Conservation (phyloP, 805 yeast genomes). For the Komagataella pseudopastoris region DNA sequence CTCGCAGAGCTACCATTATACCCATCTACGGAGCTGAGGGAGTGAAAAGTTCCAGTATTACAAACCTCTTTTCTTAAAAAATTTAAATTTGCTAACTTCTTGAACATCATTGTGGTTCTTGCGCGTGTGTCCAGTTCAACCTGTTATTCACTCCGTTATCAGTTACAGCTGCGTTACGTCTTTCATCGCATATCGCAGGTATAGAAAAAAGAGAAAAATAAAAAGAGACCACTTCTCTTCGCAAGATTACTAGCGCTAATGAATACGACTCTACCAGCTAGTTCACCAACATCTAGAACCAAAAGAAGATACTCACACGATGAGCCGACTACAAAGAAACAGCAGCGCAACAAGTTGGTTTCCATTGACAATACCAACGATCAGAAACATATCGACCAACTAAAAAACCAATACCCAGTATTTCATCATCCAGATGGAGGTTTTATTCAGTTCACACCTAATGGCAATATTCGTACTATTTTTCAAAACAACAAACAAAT, state of each 20-base stretch:
- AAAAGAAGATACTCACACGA: constrained; percentile 24
- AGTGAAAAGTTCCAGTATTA: background rate
- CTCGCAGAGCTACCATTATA: background rate
- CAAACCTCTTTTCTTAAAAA: background rate
- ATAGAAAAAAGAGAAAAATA: background rate
- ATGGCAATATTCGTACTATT: constrained; percentile 41
- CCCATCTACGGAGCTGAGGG: background rate
- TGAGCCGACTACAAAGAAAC: constrained; percentile 16
- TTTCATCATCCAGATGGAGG: constrained; percentile 54
- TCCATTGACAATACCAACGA: constrained; percentile 1
- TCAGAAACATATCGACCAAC: constrained; percentile 10
- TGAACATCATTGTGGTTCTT: background rate
- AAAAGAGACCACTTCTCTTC: background rate
- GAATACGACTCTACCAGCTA: background rate
- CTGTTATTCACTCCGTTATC: background rate
- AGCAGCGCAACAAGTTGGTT: constrained; percentile 7
- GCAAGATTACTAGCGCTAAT: background rate
- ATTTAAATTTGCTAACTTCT: background rate
- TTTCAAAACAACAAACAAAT: constrained; percentile 27
- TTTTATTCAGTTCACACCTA: constrained; percentile 43
- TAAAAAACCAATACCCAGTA: constrained; percentile 35
- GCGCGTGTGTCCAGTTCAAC: background rate
- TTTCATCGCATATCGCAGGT: background rate
- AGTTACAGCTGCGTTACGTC: background rate
- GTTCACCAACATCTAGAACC: constrained; percentile 9